Base-by-base conservation (phyloP, 306 rosid species). In the Cicer yamashitae region DNA sequence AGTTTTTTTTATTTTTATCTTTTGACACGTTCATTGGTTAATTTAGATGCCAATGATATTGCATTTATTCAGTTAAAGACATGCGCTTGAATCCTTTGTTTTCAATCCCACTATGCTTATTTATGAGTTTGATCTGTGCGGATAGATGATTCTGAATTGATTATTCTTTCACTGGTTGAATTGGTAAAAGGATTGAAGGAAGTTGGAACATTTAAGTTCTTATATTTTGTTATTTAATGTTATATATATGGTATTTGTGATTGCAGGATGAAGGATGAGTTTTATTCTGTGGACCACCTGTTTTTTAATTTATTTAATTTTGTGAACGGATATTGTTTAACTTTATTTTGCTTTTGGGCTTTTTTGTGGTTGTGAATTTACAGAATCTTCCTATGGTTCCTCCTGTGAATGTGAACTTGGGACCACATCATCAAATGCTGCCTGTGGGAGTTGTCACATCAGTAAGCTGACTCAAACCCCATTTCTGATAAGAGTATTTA, bases 381-480 rank as follows among this genome's bases (percentile, higher is more conserved):
- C 81, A 93, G 98, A 66, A 14, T 64, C 94, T 86, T 68, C 91
- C 94, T 50, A 77, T 84, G 56, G 88, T 89, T 81, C 94, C 96
- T 79, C 77, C 77, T 0, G 91, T 89, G 80, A 71, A 84, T 17
- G 89, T 80, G 51, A 86, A 85, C 34, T 79, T 90, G 77, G 81
- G 82, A 81, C 89, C 88, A 62, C 90, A 90, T 66, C 96, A 90
- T 78, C 88, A 79, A 70, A 80, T 79, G 83, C 65, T 80, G 18
- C 91, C 98, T 1, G 87, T 89, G 22, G 96, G 96, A 79, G 67
- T 81, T 82, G 85, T 90, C 63, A 71, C 73, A 54, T 93, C 93
- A 63, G 98, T 90, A 84, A 93, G 96, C 71, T 54, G 34, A 37
- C 17, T 9, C 58, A 74, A 79, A 56, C 44, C 59, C 38, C 18